Base-by-base conservation (phyloP, 192 early-diverging fungal species). In the Umbelopsis ramanniana region DNA sequence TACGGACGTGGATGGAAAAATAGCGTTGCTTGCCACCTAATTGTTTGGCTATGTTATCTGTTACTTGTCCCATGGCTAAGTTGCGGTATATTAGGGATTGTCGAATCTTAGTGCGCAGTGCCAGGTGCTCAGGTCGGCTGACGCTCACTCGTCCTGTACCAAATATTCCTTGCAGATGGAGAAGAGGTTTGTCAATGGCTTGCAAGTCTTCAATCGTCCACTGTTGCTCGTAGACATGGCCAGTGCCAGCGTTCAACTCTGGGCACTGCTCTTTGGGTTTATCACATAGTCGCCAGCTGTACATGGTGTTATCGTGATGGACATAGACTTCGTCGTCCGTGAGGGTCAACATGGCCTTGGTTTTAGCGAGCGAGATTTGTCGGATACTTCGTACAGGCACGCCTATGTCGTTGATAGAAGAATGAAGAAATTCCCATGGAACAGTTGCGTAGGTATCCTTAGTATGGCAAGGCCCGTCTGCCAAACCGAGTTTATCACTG, bases 231-330 rank as follows among this genome's bases (percentile, higher is more conserved):
- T 84, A 86, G 45, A 74, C 67, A 22, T 24, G 70, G 6, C 53
- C 50, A 38, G 67, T 72, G 60, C 40, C 74, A 50, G 17, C 7
- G 43, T 9, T 60, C 52, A 5, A 53, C 67, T 3, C 10, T 24
- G 52, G 68, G 60, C 66, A 47, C 54, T 43, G 19, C 12, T 50
- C 68, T 6, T 82, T 50, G 23, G 73, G 75, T n/a, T 79, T 75
- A 69, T 88, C 85, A 52, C 76, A 86, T 37, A 88, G 72, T 19
- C 78, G 66, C 73, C 83, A 88, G 66, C 85, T 86, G 35, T 83
- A 87, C 38, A 81, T 72, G 17, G 72, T 68, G 17, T 47, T 40
- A 63, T 88, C 87, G 6, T 72, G 23, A 10, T 81, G 57, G 7
- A 77, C 63, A 52, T 81, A 74, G 9, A 84, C 75, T 35, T 86